Evolutionary conservation across 2,329 filamentous ascomycete genomes (phyloP).

Genomic region (Trichoderma semiorbis): DNA sequence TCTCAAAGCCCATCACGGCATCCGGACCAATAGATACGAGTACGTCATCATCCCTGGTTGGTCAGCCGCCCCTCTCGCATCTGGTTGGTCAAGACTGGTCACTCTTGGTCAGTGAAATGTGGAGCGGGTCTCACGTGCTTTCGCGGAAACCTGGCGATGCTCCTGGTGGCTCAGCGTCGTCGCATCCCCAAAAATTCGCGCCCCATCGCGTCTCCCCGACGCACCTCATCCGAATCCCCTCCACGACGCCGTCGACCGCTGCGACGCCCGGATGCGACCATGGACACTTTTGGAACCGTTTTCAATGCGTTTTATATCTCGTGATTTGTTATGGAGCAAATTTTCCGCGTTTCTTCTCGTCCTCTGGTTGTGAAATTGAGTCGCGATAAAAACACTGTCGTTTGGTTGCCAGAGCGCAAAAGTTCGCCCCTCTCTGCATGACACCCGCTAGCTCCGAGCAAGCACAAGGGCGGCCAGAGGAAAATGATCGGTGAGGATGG

Average conservation of each 20-base stretch:
- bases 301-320: slow-evolving; percentile 18
- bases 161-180: slow-evolving; percentile 28
- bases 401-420: slow-evolving; percentile 12
- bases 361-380: slow-evolving; percentile 23
- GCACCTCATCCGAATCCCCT: slow-evolving; percentile 39
- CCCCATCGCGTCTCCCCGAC: slow-evolving; percentile 42
- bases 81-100: background rate
- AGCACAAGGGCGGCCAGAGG: slow-evolving; percentile 5
- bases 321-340: background rate
- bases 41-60: slow-evolving; percentile 10
- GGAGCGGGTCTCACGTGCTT: slow-evolving; percentile 39
- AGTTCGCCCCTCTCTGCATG: slow-evolving; percentile 22
- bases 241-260: slow-evolving; percentile 26
- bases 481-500: slow-evolving; percentile 16
- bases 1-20: background rate
- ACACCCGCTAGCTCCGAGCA: slow-evolving; percentile 21
- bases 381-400: background rate
- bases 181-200: slow-evolving; percentile 37
- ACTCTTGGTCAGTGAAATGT: background rate
- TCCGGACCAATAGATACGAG: background rate
- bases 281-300: slow-evolving; percentile 22
- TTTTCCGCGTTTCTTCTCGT: slow-evolving; percentile 25
- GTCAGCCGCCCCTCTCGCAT: background rate
- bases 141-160: slow-evolving; percentile 40
- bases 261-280: slow-evolving; percentile 26